phyloP scores from a whole-genome alignment of 352 stramenopile genomes.

The Thraustochytrium striatum region DNA sequence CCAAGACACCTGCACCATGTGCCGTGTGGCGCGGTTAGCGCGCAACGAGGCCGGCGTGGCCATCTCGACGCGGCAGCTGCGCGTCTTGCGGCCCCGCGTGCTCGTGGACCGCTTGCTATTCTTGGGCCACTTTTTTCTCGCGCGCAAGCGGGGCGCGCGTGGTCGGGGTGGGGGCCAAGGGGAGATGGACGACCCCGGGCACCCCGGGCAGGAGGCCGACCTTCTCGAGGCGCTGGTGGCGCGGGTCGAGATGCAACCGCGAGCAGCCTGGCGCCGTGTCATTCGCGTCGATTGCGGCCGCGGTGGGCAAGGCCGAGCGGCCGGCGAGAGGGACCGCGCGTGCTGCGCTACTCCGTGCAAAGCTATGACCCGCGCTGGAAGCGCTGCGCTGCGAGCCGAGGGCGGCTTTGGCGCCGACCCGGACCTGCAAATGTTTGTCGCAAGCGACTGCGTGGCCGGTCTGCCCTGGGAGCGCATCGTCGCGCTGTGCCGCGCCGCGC shows the following conservation, averaged over 20 bases:
- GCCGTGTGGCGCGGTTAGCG: not conserved
- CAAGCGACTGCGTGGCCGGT: not conserved
- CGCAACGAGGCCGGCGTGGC: constrained; percentile 9
- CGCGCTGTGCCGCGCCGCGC: not conserved
- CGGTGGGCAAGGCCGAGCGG: not conserved
- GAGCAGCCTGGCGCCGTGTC: not conserved
- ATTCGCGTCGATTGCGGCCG: constrained; percentile 11
- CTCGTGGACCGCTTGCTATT: constrained; percentile 32
- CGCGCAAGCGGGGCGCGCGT: not conserved
- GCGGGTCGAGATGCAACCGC: not conserved
- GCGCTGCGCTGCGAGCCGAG: constrained; percentile 17
- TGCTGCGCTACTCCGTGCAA: not conserved
- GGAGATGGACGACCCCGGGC: no score
- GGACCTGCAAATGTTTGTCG: constrained; percentile 32
- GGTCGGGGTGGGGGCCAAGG: not conserved
- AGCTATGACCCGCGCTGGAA: not conserved
- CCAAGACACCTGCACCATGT: constrained; percentile 3
- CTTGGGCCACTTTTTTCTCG: constrained; percentile 2
- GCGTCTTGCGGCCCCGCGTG: constrained; percentile 32
- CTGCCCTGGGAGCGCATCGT: constrained; percentile 14
- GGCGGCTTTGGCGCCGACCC: constrained; percentile 20
- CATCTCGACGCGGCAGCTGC: constrained; percentile 10
- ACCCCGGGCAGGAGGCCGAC: not conserved
- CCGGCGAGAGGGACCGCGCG: constrained; percentile 9
- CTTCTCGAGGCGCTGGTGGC: not conserved